A percentile compares a stretch with the other conserved stretches of the same genome.
Evolutionary conservation across 306 rosid species (phyloP).

Genomic region (Castanopsis chinensis): DNA sequence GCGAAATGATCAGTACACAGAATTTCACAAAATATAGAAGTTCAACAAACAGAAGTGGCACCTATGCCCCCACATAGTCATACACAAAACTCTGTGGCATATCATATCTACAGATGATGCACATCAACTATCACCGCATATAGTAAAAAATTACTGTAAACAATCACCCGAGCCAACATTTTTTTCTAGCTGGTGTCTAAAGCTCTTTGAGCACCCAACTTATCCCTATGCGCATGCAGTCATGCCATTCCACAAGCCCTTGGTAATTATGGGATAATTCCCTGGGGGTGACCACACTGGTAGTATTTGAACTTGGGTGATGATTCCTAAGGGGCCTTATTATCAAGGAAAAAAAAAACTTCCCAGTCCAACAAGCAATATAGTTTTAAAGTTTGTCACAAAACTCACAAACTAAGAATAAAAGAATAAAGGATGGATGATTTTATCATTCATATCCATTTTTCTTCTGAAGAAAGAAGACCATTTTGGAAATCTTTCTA

Average conservation of each 20-base stretch:
- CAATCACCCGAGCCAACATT: slow-evolving; percentile 1
- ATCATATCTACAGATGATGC: not conserved
- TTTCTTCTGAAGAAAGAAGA: too few species aligned
- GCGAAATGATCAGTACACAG: slow-evolving; percentile 5
- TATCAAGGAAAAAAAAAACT: too few species aligned
- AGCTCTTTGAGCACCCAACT: not conserved
- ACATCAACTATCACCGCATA: not conserved
- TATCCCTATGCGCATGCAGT: not conserved
- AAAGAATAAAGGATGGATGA: not conserved
- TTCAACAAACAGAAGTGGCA: slow-evolving; percentile 2
- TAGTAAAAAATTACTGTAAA: not conserved
- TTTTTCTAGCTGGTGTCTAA: not conserved
- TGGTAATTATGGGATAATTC: not conserved
- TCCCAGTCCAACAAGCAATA: too few species aligned
- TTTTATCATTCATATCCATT: not conserved
- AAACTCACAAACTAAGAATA: not conserved
- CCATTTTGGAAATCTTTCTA: too few species aligned
- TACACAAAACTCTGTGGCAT: not conserved
- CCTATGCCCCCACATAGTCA: slow-evolving; percentile 4
- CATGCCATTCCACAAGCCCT: not conserved
- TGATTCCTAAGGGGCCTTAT: not conserved
- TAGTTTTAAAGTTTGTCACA: not conserved
- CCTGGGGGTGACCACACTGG: not conserved
- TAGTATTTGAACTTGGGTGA: not conserved
- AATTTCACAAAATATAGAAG: slow-evolving; percentile 3